Evolutionary conservation across 805 yeast species (phyloP), one percentile per base, ranked within the genome.

Genomic region (Barnettozyma salicaria): DNA sequence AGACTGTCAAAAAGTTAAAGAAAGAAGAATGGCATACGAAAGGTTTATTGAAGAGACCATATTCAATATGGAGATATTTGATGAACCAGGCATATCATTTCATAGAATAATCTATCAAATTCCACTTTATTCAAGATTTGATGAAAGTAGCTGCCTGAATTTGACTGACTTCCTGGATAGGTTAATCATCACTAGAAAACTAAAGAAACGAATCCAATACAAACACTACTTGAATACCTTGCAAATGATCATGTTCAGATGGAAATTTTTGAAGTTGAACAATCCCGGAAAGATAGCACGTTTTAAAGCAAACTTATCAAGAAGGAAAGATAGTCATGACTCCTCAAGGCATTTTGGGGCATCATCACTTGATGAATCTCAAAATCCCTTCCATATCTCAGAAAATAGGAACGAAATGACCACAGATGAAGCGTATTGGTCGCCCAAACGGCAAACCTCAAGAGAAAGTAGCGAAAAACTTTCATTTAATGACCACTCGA

Each of bases 91-190:
- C 2, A 71, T 87, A 7, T 67, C 78, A 4, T 87, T 87, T 58
- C 68, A 73, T 11, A 65, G 77, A 35, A 53, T 86, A 13, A 57
- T 89, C 26, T 59, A 76, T 21, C 78, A 76, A 47, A 65, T 88
- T 26, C 95, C 96, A 0, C 65, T 85, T 32, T 87, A 86, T 59
- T 74, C 82, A 3, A 68, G 79, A 30, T 84, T 87, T 62, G 81
- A 85, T 45, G 80, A 85, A 16, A 77, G 81, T 33, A 79, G 78
- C 44, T 85, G 95, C 57, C 65, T 86, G 44, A 80, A 80, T 33
- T 67, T 83, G 53, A 78, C 77, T 44, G 87, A 82, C 44, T 82
- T 74, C 53, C 67, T 83, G 46, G 81, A 78, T 37, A 62, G 85
- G 42, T 62, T 80, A 30, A 70, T 79, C 39, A 60, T 76, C 16